These are phyloP conservation scores for Panicum hallii DNA, from an alignment of 202 grass and related monocot genomes.

Conservation along the genomic window DNA sequence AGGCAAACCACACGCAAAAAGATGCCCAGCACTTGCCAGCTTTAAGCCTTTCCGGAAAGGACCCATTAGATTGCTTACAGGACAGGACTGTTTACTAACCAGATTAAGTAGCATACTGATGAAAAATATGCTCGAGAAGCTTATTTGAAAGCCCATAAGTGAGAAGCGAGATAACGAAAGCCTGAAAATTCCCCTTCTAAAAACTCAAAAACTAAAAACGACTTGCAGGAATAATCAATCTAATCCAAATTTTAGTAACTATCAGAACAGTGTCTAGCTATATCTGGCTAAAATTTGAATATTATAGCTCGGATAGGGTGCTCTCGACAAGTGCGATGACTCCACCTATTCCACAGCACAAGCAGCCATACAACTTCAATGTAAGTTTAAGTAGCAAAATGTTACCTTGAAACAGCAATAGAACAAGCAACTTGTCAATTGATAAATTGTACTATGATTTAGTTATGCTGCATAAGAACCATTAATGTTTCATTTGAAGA, in stretches of 20 bases:
- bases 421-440: constrained; percentile 1
- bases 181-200: not conserved
- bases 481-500: not conserved
- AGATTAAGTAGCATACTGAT: constrained; percentile 21
- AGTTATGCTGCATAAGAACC: not conserved
- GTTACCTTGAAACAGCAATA: not conserved
- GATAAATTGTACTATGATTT: not conserved
- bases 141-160: not conserved
- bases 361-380: not conserved
- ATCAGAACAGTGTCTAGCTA: not conserved
- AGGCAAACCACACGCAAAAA: constrained; percentile 21
- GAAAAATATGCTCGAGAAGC: constrained; percentile 13
- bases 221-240: too few species aligned
- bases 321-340: not conserved
- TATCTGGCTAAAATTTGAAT: constrained; percentile 14
- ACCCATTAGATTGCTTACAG: constrained; percentile 23
- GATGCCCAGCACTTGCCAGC: not conserved
- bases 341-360: not conserved
- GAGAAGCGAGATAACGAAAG: not conserved
- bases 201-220: not conserved
- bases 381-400: constrained; percentile 1
- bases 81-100: not conserved
- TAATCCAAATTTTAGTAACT: not conserved
- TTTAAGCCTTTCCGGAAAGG: constrained; percentile 10
- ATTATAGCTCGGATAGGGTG: not conserved